Evolutionary conservation across 163 green algal genomes (phyloP).

Genomic region (Prototheca stagnorum): DNA sequence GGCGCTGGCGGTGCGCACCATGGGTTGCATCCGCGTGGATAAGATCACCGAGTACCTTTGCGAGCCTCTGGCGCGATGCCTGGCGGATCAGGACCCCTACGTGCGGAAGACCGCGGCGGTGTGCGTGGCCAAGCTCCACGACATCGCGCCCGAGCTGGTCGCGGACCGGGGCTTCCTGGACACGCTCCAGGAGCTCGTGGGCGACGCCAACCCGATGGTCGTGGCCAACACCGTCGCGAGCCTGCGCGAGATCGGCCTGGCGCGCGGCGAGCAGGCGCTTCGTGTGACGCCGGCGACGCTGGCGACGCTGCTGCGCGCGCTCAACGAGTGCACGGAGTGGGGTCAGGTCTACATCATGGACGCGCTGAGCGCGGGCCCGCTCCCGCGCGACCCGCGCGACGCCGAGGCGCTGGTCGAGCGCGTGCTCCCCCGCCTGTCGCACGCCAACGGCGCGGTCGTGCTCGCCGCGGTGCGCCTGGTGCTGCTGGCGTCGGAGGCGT

Average conservation of each 20-base stretch:
- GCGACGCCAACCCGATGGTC: conserved; percentile 97
- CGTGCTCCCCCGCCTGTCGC: conserved; percentile 80
- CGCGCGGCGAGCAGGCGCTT: conserved; percentile 10
- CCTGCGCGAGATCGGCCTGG: conserved; percentile 64
- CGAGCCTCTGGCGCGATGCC: conserved; percentile 79
- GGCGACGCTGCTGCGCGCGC: conserved; percentile 86
- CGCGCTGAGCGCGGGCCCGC: conserved; percentile 60
- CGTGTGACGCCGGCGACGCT: conserved; percentile 28
- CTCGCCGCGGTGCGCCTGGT: conserved; percentile 85
- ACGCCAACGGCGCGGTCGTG: conserved; percentile 94
- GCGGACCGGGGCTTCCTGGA: conserved; percentile 93
- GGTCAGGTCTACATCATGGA: conserved; percentile 98
- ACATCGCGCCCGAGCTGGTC: conserved; percentile 91
- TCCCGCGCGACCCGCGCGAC: conserved; percentile 48
- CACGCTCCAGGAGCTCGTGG: conserved; percentile 79
- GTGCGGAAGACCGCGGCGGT: conserved; percentile 95
- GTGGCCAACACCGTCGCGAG: conserved; percentile 93
- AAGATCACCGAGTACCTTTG: conserved; percentile 99
- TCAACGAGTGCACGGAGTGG: conserved; percentile 99
- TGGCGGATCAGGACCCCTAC: conserved; percentile 91
- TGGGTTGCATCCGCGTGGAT: conserved; percentile 98
- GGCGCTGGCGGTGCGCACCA: conserved; percentile 91
- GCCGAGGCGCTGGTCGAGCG: conserved; percentile 85
- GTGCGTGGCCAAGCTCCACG: conserved; percentile 95
- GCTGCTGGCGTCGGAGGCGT: conserved; percentile 34